Conservation (phyloP, 1,139 yeast genomes). For the Hyphopichia wangnamkhiaoensis region DNA sequence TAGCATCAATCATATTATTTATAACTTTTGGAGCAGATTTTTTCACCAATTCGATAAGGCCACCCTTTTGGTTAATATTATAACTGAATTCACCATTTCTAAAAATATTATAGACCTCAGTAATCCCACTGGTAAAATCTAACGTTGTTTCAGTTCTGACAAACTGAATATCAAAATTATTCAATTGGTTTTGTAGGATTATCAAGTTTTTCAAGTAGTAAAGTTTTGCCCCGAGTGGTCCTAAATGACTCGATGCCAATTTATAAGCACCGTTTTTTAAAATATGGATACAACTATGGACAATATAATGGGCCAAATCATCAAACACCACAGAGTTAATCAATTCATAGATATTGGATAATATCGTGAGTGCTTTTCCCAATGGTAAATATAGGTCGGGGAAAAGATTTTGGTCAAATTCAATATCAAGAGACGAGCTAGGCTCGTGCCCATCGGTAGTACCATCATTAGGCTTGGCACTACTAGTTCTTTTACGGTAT, state of each 20-base stretch:
- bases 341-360: slow-evolving; percentile 79
- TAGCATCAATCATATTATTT: slow-evolving; percentile 83
- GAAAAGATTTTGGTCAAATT: slow-evolving; percentile 42
- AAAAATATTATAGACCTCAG: slow-evolving; percentile 54
- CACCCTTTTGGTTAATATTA: slow-evolving; percentile 33
- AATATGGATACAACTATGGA: slow-evolving; percentile 72
- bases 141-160: slow-evolving; percentile 70
- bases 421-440: slow-evolving; percentile 24
- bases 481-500: slow-evolving; percentile 40
- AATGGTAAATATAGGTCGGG: slow-evolving; percentile 73
- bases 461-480: background rate
- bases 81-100: slow-evolving; percentile 35
- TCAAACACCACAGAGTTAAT: slow-evolving; percentile 79
- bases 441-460: slow-evolving; percentile 3
- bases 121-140: slow-evolving; percentile 75
- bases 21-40: slow-evolving; percentile 83
- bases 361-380: slow-evolving; percentile 64
- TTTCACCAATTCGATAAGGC: slow-evolving; percentile 59
- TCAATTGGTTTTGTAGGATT: slow-evolving; percentile 67
- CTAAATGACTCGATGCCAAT: slow-evolving; percentile 39
- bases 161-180: slow-evolving; percentile 78
- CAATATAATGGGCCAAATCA: slow-evolving; percentile 84
- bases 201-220: slow-evolving; percentile 73
- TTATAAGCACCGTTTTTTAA: slow-evolving; percentile 52
- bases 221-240: slow-evolving; percentile 59